Conservation (phyloP, 371 early-diverging fungal species). For the Mucor ambiguus region DNA sequence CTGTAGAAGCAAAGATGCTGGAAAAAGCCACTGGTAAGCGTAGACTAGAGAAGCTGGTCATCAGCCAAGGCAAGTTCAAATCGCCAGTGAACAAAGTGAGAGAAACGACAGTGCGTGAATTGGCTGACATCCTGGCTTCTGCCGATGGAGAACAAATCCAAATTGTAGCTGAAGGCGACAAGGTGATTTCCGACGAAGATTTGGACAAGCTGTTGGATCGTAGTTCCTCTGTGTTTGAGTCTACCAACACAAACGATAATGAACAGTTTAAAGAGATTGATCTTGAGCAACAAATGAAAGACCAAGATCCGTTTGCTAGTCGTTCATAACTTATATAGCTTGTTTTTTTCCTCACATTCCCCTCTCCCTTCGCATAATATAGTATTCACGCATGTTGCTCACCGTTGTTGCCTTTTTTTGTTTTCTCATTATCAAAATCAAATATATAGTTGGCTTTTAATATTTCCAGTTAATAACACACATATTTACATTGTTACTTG, state of each 20-base stretch:
- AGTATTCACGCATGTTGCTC: not conserved
- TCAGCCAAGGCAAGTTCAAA: conserved; percentile 79
- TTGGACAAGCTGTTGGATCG: conserved; percentile 72
- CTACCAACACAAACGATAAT: conserved; percentile 28
- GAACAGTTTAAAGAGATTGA: conserved; percentile 52
- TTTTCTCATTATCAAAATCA: not conserved
- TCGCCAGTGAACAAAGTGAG: conserved; percentile 33
- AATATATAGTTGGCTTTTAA: not conserved
- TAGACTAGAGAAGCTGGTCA: conserved; percentile 88
- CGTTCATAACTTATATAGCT: conserved; percentile 1
- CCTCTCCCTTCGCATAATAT: not conserved
- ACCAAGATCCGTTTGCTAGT: conserved; percentile 46
- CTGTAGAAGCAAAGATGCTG: conserved; percentile 84
- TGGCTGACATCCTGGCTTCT: conserved; percentile 74
- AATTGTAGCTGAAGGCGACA: conserved; percentile 63
- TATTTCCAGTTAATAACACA: not conserved
- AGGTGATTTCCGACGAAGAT: conserved; percentile 71
- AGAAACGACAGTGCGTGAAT: conserved; percentile 56
- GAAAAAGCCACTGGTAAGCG: conserved; percentile 83
- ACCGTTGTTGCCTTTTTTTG: too few relatives aligned
- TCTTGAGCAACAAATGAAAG: conserved; percentile 23
- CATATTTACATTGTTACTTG: not conserved
- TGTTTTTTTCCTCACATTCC: not conserved
- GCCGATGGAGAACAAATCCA: conserved; percentile 71
- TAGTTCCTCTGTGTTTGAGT: conserved; percentile 59